These are phyloP conservation scores for Vinca minor DNA, from an alignment of 257 asterid species.

Conservation along the genomic window DNA sequence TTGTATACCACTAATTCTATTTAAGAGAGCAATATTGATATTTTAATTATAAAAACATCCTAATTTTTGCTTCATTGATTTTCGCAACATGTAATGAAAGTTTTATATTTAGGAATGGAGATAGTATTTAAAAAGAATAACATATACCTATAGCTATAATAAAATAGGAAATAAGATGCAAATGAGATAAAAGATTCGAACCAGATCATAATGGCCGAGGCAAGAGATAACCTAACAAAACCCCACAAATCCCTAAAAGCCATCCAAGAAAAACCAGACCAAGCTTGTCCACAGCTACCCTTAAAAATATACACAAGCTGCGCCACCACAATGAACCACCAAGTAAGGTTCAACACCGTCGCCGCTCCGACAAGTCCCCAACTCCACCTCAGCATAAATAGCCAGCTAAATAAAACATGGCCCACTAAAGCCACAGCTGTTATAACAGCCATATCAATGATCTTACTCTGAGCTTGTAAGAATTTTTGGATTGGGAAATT, in stretches of 20 bases:
- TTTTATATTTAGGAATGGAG: no score
- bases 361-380: slow-evolving; percentile 60
- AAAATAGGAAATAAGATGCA: no score
- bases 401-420: slow-evolving; percentile 46
- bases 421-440: slow-evolving; percentile 26
- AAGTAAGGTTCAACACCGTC: slow-evolving; percentile 32
- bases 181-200: no score
- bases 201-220: slow-evolving; percentile 63
- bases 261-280: slow-evolving; percentile 43
- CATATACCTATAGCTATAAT: no score
- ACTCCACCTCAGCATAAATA: slow-evolving; percentile 40
- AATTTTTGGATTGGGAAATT: slow-evolving; percentile 53
- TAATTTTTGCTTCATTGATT: no score
- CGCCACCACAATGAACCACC: slow-evolving; percentile 56
- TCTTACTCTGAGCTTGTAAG: slow-evolving; percentile 60
- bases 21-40: no score
- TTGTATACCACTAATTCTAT: no score
- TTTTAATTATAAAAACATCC: no score
- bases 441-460: slow-evolving; percentile 35
- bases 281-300: slow-evolving; percentile 49
- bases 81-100: no score
- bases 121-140: no score
- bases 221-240: slow-evolving; percentile 42
- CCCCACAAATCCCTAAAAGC: slow-evolving; percentile 44
- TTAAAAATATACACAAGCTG: slow-evolving; percentile 37